Percentiles rank a stretch among this genome's conserved stretches.
phyloP scores from a whole-genome alignment of 768 basidiomycete species.

The Xerocomus potaroensis region DNA sequence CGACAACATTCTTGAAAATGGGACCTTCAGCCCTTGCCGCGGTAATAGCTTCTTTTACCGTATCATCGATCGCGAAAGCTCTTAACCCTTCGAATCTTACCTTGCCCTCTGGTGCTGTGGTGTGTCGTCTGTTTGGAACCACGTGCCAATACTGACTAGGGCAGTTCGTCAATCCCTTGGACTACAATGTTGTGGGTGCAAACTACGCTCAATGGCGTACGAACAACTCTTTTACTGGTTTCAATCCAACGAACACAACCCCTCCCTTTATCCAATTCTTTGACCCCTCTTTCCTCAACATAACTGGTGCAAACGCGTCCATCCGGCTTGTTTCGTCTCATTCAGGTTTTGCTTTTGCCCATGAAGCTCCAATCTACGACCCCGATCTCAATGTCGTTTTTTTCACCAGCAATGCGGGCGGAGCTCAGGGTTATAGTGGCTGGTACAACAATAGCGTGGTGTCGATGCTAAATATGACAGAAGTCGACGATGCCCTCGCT shows the following conservation, averaged over 20 bases:
- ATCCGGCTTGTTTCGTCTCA: slow-evolving; percentile 59
- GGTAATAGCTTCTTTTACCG: slow-evolving; percentile 1
- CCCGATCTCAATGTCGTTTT: slow-evolving; percentile 67
- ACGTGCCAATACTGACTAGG: not conserved
- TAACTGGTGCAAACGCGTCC: slow-evolving; percentile 55
- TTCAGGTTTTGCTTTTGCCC: slow-evolving; percentile 64
- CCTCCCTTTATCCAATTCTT: slow-evolving; percentile 59
- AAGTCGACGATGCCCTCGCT: slow-evolving; percentile 45
- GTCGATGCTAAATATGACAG: slow-evolving; percentile 56
- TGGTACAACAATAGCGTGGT: slow-evolving; percentile 60
- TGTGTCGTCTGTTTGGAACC: slow-evolving; percentile 1
- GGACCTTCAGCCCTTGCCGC: too few relatives aligned
- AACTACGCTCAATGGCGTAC: slow-evolving; percentile 36
- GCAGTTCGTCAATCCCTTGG: slow-evolving; percentile 48
- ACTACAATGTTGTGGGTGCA: slow-evolving; percentile 49
- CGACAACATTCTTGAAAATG: too few relatives aligned
- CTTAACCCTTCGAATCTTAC: not conserved
- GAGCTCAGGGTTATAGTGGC: slow-evolving; percentile 43
- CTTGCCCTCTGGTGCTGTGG: slow-evolving; percentile 20
- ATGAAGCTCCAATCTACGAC: slow-evolving; percentile 72
- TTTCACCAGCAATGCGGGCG: slow-evolving; percentile 70
- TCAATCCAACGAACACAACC: slow-evolving; percentile 58
- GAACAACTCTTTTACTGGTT: slow-evolving; percentile 38
- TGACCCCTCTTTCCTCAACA: slow-evolving; percentile 49
- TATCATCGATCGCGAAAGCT: not conserved